A percentile compares a stretch with the other conserved stretches of the same genome.
Evolutionary conservation across 2,329 filamentous ascomycete species (phyloP).

Genomic region (Intubia oerlemansii): DNA sequence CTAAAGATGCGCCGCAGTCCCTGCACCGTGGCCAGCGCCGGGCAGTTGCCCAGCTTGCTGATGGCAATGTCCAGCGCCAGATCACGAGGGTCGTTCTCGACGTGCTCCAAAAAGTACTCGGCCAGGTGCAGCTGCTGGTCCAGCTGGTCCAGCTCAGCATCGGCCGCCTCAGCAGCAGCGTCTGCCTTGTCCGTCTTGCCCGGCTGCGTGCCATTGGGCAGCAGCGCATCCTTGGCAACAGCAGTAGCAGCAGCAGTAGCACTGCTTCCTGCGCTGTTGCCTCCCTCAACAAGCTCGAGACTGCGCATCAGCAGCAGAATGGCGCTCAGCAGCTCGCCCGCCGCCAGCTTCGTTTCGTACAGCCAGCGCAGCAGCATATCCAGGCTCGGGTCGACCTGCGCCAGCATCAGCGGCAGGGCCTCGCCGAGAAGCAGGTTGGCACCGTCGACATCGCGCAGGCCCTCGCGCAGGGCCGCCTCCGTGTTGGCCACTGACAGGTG

Average conservation of each 20-base stretch:
- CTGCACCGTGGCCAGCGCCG: constrained; percentile 34
- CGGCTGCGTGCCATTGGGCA: constrained; percentile 14
- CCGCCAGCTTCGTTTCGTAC: constrained; percentile 40
- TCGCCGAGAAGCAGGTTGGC: constrained; percentile 29
- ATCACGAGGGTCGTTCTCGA: constrained; percentile 37
- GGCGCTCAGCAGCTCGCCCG: constrained; percentile 43
- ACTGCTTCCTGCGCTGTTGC: no score
- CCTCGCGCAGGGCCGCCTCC: constrained; percentile 31
- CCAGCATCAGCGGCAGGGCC: constrained; percentile 39
- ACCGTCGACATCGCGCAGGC: constrained; percentile 15
- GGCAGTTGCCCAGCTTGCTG: constrained; percentile 45
- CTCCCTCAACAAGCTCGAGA: constrained; percentile 36
- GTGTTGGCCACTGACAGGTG: constrained; percentile 38
- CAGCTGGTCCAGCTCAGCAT: constrained; percentile 34
- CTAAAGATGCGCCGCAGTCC: constrained; percentile 41
- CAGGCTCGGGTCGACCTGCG: constrained; percentile 45
- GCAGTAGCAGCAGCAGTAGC: no score
- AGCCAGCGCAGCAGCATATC: constrained; percentile 45
- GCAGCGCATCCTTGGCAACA: constrained; percentile 12
- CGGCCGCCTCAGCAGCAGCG: constrained; percentile 9
- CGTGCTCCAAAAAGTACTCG: constrained; percentile 40
- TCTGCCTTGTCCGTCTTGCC: constrained; percentile 8
- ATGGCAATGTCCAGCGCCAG: constrained; percentile 46
- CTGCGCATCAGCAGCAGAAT: constrained; percentile 48
- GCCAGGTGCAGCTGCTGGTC: constrained; percentile 47